Conservation (phyloP, 305 asterid genomes). For the Fraxinus xanthoxyloides region DNA sequence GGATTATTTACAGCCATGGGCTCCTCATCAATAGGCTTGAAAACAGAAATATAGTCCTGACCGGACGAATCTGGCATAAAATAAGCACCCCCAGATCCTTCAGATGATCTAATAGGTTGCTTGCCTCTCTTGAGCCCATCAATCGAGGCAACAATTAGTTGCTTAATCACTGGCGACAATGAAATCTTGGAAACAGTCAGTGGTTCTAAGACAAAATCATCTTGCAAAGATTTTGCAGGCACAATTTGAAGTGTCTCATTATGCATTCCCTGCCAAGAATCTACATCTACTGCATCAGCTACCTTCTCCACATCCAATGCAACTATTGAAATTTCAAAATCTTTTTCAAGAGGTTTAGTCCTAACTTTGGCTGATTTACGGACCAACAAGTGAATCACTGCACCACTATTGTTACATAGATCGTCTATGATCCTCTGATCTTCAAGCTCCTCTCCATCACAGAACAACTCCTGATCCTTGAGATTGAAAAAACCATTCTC, state of each 20-base stretch:
- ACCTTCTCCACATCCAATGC: constrained; percentile 40
- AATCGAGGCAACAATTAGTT: constrained; percentile 49
- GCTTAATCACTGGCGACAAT: constrained; percentile 42
- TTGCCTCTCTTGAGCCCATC: constrained; percentile 55
- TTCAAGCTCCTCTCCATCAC: constrained; percentile 72
- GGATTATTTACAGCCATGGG: constrained; percentile 87
- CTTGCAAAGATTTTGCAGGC: constrained; percentile 22
- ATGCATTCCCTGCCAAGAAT: constrained; percentile 11
- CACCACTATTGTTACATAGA: constrained; percentile 52
- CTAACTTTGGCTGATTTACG: constrained; percentile 64
- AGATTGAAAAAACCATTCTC: constrained; percentile 44
- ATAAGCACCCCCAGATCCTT: constrained; percentile 83
- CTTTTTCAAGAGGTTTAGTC: constrained; percentile 47
- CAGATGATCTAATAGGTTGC: constrained; percentile 59
- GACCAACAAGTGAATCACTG: constrained; percentile 67
- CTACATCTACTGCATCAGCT: constrained; percentile 23
- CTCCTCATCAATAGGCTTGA: constrained; percentile 86
- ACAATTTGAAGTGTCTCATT: constrained; percentile 29
- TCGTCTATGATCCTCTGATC: constrained; percentile 69
- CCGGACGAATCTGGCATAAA: constrained; percentile 69
- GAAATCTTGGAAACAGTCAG: constrained; percentile 36
- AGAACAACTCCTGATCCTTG: constrained; percentile 53
- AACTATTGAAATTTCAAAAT: constrained; percentile 62
- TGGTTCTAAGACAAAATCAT: constrained; percentile 50
- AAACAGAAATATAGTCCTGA: constrained; percentile 51